These are phyloP conservation scores for Mycena latifolia DNA, from an alignment of 768 basidiomycete genomes.

Conservation along the genomic window DNA sequence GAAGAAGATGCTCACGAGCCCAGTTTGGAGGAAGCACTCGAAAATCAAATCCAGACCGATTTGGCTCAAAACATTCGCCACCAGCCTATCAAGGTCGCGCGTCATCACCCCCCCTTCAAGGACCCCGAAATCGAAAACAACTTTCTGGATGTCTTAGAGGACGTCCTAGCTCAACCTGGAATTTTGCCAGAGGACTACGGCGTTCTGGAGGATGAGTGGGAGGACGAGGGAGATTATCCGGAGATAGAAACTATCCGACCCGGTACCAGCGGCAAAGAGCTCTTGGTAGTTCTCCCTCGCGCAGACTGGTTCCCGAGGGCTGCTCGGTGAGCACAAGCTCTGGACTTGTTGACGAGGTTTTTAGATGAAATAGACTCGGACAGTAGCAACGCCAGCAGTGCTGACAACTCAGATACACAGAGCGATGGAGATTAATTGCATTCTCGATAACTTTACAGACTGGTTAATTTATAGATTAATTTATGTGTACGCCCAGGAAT, in stretches of 20 bases:
- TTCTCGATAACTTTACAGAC: no score
- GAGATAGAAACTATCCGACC: slow-evolving; percentile 14
- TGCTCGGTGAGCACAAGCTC: slow-evolving; percentile 5
- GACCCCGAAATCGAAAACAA: background rate
- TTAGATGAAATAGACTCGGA: slow-evolving; percentile 3
- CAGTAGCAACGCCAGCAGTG: no score
- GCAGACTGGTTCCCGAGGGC: slow-evolving; percentile 18
- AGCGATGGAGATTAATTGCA: no score
- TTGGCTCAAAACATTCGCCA: slow-evolving; percentile 16
- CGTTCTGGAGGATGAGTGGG: slow-evolving; percentile 22
- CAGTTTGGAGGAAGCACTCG: slow-evolving; percentile 2
- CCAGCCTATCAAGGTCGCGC: slow-evolving; percentile 16
- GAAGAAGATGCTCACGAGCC: background rate
- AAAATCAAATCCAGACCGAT: slow-evolving; percentile 12
- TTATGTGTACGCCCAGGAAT: no score
- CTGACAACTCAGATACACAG: no score
- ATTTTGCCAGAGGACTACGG: slow-evolving; percentile 13
- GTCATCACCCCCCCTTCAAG: slow-evolving; percentile 14
- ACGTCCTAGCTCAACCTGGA: background rate
- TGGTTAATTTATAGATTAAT: no score
- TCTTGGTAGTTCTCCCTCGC: slow-evolving; percentile 5
- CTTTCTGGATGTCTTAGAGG: slow-evolving; percentile 2
- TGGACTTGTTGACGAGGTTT: slow-evolving; percentile 6
- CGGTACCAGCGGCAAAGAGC: slow-evolving; percentile 21
- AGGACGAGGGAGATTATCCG: slow-evolving; percentile 16